These are phyloP conservation scores for Leishmania amazonensis DNA, from an alignment of 208 protist species.

Conservation along the genomic window DNA sequence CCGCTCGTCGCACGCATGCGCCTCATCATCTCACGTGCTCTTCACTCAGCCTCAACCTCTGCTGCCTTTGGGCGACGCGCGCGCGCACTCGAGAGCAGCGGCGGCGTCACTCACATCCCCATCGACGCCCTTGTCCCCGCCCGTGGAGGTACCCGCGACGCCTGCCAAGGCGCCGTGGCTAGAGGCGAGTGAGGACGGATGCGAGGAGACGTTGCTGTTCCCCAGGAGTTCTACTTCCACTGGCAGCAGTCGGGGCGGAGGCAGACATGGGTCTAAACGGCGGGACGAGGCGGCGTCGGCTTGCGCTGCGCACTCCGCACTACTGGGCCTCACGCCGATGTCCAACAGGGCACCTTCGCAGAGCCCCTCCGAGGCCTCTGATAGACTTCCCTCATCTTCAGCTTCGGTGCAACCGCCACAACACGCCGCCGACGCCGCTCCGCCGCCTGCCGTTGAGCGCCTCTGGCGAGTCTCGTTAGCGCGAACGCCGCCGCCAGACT, in stretches of 20 bases:
- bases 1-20: background rate
- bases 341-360: too few species aligned
- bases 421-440: background rate
- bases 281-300: background rate
- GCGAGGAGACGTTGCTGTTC: constrained; percentile 21
- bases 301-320: background rate
- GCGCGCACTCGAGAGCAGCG: background rate
- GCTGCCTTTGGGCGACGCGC: background rate
- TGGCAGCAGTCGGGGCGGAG: background rate
- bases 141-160: background rate
- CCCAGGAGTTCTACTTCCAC: constrained; percentile 9
- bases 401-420: background rate
- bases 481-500: background rate
- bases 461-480: background rate
- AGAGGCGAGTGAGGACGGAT: constrained; percentile 8
- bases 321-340: background rate
- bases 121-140: background rate
- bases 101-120: background rate
- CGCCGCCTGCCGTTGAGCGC: background rate
- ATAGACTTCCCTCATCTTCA: background rate
- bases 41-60: constrained; percentile 26
- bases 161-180: background rate
- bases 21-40: constrained; percentile 11
- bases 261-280: background rate
- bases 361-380: background rate